phyloP scores from a whole-genome alignment of 345 rosid genomes.

The Corchorus olitorius region DNA sequence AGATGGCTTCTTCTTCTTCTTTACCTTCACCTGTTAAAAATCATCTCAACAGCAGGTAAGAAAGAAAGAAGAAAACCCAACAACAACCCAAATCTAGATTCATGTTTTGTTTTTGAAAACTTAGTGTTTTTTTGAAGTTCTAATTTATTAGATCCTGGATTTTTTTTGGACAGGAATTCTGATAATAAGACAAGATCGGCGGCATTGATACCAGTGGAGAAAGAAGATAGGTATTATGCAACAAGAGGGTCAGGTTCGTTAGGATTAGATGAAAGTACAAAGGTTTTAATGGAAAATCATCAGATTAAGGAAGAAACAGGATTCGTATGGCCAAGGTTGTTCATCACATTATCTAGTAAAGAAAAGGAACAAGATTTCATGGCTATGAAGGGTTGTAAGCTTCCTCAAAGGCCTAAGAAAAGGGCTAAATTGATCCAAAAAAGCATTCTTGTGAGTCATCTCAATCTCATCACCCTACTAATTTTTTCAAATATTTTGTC shows the following conservation, averaged over 20 bases:
- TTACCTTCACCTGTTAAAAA: constrained; percentile 42
- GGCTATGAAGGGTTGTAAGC: constrained; percentile 96
- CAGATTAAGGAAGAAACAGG: constrained; percentile 57
- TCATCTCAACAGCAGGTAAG: constrained; percentile 62
- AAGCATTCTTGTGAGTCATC: constrained; percentile 64
- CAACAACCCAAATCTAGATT: background rate
- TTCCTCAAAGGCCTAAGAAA: constrained; percentile 90
- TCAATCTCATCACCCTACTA: too few relatives aligned
- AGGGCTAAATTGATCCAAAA: constrained; percentile 86
- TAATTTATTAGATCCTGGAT: constrained; percentile 10
- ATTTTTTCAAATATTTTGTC: background rate
- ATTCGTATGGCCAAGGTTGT: constrained; percentile 75
- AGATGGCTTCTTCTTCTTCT: constrained; percentile 24
- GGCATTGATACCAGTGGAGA: constrained; percentile 55
- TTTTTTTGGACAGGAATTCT: constrained; percentile 41
- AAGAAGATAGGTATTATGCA: constrained; percentile 79
- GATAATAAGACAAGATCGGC: constrained; percentile 56
- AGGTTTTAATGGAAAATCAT: constrained; percentile 47
- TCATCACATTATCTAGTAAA: constrained; percentile 74
- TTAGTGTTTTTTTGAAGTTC: constrained; percentile 3
- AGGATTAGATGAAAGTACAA: constrained; percentile 67
- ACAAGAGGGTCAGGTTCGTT: constrained; percentile 72
- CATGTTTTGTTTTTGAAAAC: background rate
- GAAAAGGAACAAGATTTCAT: constrained; percentile 95
- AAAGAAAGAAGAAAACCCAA: background rate